Evolutionary conservation across 2,329 filamentous ascomycete genomes (phyloP).

Genomic region (Curvularia eragrostidis): DNA sequence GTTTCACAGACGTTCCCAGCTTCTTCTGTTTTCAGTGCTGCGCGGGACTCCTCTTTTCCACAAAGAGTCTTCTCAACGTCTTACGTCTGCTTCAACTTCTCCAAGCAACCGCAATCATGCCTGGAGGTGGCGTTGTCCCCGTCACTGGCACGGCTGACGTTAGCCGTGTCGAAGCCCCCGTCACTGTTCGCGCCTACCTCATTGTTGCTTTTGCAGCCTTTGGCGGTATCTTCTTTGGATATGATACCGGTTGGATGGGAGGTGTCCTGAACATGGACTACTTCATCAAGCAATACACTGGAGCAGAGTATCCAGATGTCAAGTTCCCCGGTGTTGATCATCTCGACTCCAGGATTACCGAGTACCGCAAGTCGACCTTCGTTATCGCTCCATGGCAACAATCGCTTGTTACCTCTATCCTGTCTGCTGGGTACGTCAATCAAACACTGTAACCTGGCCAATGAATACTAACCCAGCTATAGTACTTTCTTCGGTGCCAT

Average conservation of each 20-base stretch:
- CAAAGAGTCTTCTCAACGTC: slow-evolving; percentile 22
- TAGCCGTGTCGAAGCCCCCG: slow-evolving; percentile 61
- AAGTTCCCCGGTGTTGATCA: slow-evolving; percentile 57
- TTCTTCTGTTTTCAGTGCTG: slow-evolving; percentile 28
- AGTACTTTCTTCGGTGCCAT: slow-evolving; percentile 78
- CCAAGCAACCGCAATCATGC: slow-evolving; percentile 39
- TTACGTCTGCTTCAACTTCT: slow-evolving; percentile 15
- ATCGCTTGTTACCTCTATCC: slow-evolving; percentile 74
- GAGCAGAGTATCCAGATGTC: slow-evolving; percentile 38
- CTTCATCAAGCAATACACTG: slow-evolving; percentile 49
- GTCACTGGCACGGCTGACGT: slow-evolving; percentile 57
- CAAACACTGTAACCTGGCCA: neutral
- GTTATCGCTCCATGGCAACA: slow-evolving; percentile 47
- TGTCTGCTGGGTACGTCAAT: slow-evolving; percentile 63
- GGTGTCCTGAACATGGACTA: slow-evolving; percentile 62
- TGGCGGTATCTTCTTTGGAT: slow-evolving; percentile 71
- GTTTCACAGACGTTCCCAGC: slow-evolving; percentile 35
- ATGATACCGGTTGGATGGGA: slow-evolving; percentile 80
- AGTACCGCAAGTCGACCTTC: slow-evolving; percentile 62
- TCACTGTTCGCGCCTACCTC: slow-evolving; percentile 56
- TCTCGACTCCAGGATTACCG: slow-evolving; percentile 62
- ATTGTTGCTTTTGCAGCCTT: slow-evolving; percentile 59
- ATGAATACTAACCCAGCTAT: neutral
- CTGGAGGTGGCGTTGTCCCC: slow-evolving; percentile 46
- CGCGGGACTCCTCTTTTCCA: slow-evolving; percentile 30